phyloP scores from a whole-genome alignment of 257 asterid genomes.

The Solanum etuberosum region DNA sequence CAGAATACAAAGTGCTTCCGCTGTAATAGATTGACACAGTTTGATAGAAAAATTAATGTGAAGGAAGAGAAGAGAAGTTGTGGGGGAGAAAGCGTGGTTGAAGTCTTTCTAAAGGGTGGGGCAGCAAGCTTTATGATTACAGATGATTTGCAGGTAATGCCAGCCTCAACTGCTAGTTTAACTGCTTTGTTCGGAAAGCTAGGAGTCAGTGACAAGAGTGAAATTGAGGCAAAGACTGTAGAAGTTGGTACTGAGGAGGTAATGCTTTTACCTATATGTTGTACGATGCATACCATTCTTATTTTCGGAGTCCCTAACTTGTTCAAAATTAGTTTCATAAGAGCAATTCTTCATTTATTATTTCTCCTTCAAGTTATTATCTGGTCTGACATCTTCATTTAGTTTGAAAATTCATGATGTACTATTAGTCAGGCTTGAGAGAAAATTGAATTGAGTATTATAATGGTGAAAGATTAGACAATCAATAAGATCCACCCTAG shows the following conservation, averaged over 20 bases:
- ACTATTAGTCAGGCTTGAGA: background rate
- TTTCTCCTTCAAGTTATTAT: background rate
- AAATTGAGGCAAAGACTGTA: background rate
- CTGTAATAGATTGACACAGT: background rate
- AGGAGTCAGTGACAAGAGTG: background rate
- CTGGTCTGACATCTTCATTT: background rate
- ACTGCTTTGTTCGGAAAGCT: background rate
- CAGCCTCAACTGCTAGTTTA: background rate
- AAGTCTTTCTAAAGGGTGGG: background rate
- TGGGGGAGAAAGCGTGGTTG: background rate
- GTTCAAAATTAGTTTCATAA: background rate
- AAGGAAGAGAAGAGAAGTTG: background rate
- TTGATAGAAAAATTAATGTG: background rate
- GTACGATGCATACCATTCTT: background rate
- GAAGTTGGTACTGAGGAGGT: background rate
- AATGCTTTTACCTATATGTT: background rate
- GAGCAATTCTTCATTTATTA: background rate
- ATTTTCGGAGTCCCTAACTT: background rate
- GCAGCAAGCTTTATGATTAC: background rate
- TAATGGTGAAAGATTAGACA: background rate
- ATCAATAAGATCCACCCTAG: background rate
- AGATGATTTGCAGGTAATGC: background rate
- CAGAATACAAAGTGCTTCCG: background rate
- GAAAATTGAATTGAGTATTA: background rate
- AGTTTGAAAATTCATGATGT: background rate